Percentiles rank a stretch among this genome's conserved stretches.
phyloP scores from a whole-genome alignment of 202 grass and related monocot genomes.

The Zoysia matrella region DNA sequence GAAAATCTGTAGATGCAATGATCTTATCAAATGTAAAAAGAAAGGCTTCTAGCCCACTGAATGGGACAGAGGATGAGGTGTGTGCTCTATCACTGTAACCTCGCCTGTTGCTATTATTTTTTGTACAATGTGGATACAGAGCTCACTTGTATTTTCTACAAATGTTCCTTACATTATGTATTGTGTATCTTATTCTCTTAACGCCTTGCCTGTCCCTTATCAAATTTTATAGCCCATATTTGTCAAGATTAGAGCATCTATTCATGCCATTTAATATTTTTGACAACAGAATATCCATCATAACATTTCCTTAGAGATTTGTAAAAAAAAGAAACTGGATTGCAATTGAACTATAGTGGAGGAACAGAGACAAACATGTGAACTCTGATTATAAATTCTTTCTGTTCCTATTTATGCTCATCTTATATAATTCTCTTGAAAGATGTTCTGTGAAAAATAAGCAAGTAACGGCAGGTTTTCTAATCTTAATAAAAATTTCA shows the following conservation, averaged over 20 bases:
- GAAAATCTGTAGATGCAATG: slow-evolving; percentile 74
- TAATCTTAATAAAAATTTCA: neutral
- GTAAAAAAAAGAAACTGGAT: slow-evolving; percentile 29
- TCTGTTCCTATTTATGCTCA: neutral
- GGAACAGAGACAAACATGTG: neutral
- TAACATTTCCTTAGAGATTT: neutral
- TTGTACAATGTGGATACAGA: slow-evolving; percentile 18
- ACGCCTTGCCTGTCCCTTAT: neutral
- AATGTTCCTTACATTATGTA: neutral
- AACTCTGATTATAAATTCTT: neutral
- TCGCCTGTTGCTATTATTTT: neutral
- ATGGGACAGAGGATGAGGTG: slow-evolving; percentile 80
- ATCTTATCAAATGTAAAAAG: slow-evolving; percentile 75
- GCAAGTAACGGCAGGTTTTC: neutral
- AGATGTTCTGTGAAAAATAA: slow-evolving; percentile 2
- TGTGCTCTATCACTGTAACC: slow-evolving; percentile 29
- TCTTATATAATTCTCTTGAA: slow-evolving; percentile 30
- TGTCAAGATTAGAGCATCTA: neutral
- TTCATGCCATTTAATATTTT: neutral
- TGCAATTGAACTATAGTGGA: slow-evolving; percentile 4
- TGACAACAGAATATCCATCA: neutral
- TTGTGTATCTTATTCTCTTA: neutral
- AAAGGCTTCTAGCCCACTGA: slow-evolving; percentile 56
- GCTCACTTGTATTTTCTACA: neutral
- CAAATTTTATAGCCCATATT: neutral